phyloP scores from a whole-genome alignment of 805 yeast species.

The Starmerella etchellsii region DNA sequence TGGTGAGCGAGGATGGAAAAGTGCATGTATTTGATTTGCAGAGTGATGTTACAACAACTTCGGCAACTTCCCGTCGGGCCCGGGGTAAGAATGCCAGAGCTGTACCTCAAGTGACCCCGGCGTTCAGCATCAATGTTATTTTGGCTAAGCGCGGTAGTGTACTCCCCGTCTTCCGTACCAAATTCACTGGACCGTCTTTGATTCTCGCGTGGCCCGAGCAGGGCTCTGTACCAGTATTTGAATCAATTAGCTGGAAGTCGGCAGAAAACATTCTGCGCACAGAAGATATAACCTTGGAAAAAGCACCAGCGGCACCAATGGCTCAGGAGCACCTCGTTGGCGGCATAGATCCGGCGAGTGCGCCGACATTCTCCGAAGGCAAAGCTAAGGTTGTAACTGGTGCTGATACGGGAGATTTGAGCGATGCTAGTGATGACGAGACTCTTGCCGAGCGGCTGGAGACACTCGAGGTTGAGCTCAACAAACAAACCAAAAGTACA shows the following conservation, averaged over 20 bases:
- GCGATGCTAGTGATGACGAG: constrained; percentile 20
- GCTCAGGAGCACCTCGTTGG: constrained; percentile 19
- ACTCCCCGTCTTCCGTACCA: constrained; percentile 6
- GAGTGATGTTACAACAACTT: constrained; percentile 1
- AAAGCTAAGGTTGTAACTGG: constrained; percentile 28
- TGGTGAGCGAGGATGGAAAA: constrained; percentile 60
- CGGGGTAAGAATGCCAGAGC: constrained; percentile 7
- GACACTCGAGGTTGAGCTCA: constrained; percentile 24
- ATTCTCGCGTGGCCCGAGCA: constrained; percentile 25
- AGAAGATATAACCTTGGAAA: constrained; percentile 7
- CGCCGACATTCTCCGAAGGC: constrained; percentile 26
- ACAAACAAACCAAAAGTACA: constrained; percentile 1
- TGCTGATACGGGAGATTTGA: constrained; percentile 25
- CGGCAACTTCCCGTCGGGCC: neutral
- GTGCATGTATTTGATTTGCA: constrained; percentile 48
- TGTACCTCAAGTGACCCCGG: constrained; percentile 6
- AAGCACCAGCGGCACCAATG: constrained; percentile 18
- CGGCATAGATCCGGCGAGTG: constrained; percentile 36
- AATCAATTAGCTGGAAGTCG: constrained; percentile 24
- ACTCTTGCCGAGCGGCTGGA: constrained; percentile 34
- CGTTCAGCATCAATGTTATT: constrained; percentile 9
- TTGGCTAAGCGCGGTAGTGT: constrained; percentile 5
- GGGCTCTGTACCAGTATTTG: constrained; percentile 25
- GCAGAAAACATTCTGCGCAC: constrained; percentile 23
- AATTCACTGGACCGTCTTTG: constrained; percentile 14